Evolutionary conservation across 2,329 filamentous ascomycete genomes (phyloP), one percentile per base, ranked within the genome.

Genomic region (Fusarium buxicola): DNA sequence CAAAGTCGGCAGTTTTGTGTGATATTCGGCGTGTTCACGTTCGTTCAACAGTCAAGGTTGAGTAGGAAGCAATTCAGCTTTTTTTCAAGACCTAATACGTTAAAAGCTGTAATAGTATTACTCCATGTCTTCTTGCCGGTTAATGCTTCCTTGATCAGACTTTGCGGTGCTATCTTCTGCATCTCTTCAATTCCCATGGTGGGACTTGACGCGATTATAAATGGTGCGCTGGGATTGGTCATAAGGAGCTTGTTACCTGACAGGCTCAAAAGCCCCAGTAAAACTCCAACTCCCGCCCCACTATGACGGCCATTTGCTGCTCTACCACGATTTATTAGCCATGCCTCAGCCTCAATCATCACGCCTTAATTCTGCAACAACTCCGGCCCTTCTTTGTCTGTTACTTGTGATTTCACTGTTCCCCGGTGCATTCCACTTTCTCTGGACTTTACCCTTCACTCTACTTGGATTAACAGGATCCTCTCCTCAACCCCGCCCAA

Each of bases 371-470:
- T 73, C 71, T 60, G 75, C 70, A 58, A 79, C 75, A 38, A 83
- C 80, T 38, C 56, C 66, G 7, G 66, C 84, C 25, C 69, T 81
- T 38, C 74, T 87, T 8, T 66, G 82, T 48, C 48, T 80, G n/a
- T 52, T 85, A 10, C 76, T 87, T 31, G 70, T 85, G 12, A 31
- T 86, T 38, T 73, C 78, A 25, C 76, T 87, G 57, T 87, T 86
- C 65, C 85, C 85, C 0, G 71, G 73, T 1, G 56, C 81, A 21
- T 87, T 87, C 59, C 83, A 87, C 71, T 75, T 76, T 62, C 59
- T 86, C 59, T 84, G 79, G 77, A 79, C 79, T 2, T 63, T 84
- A 1, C 84, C 84, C 1, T 73, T 86, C 24, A 66, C 70, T 21
- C 68, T 82, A 16, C 60, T 82, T 35, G 64, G 69, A 60, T 80